Conservation (phyloP, 2,329 filamentous ascomycete species). For the Anthostomella pinea region DNA sequence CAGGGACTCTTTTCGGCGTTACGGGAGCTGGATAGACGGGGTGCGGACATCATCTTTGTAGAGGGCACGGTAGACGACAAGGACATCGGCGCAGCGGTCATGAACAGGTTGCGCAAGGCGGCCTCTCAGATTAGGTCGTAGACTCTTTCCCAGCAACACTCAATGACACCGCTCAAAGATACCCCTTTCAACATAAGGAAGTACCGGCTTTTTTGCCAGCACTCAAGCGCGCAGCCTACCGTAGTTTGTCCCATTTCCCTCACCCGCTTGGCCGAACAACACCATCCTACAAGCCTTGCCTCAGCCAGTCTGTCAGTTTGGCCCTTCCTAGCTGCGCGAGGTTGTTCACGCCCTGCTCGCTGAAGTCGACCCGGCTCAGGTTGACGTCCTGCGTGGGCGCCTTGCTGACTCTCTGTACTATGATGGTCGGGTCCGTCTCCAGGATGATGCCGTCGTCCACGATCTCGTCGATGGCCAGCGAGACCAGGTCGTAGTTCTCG, state of each 20-base stretch:
- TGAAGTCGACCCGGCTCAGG: conserved; percentile 90
- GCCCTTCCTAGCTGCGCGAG: conserved; percentile 90
- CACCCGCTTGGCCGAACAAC: background rate
- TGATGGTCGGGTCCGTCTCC: conserved; percentile 93
- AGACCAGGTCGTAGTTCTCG: conserved; percentile 97
- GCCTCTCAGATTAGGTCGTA: conserved; percentile 59
- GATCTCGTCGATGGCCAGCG: conserved; percentile 91
- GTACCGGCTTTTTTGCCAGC: conserved; percentile 28
- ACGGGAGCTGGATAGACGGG: conserved; percentile 75
- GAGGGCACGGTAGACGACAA: conserved; percentile 80
- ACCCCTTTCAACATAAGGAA: conserved; percentile 22
- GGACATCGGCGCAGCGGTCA: conserved; percentile 81
- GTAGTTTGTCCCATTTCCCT: conserved; percentile 10
- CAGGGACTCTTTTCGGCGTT: conserved; percentile 85
- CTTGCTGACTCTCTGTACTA: conserved; percentile 87
- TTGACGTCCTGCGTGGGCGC: conserved; percentile 89
- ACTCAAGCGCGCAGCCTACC: conserved; percentile 15
- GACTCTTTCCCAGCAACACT: conserved; percentile 33
- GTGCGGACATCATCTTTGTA: conserved; percentile 82
- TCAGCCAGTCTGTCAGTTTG: conserved; percentile 85
- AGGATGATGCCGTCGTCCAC: conserved; percentile 94
- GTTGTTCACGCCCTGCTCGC: conserved; percentile 93
- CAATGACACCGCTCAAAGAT: conserved; percentile 18
- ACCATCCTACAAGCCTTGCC: conserved; percentile 66
- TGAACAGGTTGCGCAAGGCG: conserved; percentile 80